A percentile compares a stretch with the other conserved stretches of the same genome.
phyloP scores from a whole-genome alignment of 2,329 filamentous ascomycete genomes.

The Amauroascus verrucosus region DNA sequence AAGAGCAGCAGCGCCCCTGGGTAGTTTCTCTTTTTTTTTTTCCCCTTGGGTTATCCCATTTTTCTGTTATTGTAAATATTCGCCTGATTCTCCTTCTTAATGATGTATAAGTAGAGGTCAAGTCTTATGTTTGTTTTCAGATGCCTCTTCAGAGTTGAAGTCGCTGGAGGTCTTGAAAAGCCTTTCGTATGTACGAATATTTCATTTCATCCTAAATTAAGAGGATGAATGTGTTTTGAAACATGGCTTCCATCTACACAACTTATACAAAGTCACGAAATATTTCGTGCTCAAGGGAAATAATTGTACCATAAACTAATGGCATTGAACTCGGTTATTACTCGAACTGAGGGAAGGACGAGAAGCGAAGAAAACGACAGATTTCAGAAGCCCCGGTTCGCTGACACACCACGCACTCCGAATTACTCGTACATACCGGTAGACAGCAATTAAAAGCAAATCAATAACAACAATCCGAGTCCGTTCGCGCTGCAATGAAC shows the following conservation, averaged over 20 bases:
- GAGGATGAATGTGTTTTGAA: neutral
- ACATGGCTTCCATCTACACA: too few relatives aligned
- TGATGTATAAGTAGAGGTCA: constrained; percentile 2
- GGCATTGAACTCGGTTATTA: neutral
- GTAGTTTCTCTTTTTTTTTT: neutral
- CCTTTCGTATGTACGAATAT: neutral
- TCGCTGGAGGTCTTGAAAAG: too few relatives aligned
- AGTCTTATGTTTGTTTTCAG: neutral
- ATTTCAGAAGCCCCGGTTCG: neutral
- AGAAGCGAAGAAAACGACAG: neutral
- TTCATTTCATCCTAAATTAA: neutral
- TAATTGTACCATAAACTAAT: neutral
- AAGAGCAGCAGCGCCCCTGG: neutral
- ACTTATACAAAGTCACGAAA: too few relatives aligned
- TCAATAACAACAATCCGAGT: neutral
- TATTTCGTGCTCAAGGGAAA: too few relatives aligned
- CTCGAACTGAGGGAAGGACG: neutral
- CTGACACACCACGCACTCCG: neutral
- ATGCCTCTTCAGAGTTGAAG: too few relatives aligned
- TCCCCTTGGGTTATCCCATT: neutral
- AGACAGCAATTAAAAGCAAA: neutral
- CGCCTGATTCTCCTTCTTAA: neutral
- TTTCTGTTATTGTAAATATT: neutral
- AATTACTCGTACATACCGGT: neutral
- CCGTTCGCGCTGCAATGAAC: neutral